Conservation (phyloP, 139 green algal species). For the Ettlia oleoabundans region DNA sequence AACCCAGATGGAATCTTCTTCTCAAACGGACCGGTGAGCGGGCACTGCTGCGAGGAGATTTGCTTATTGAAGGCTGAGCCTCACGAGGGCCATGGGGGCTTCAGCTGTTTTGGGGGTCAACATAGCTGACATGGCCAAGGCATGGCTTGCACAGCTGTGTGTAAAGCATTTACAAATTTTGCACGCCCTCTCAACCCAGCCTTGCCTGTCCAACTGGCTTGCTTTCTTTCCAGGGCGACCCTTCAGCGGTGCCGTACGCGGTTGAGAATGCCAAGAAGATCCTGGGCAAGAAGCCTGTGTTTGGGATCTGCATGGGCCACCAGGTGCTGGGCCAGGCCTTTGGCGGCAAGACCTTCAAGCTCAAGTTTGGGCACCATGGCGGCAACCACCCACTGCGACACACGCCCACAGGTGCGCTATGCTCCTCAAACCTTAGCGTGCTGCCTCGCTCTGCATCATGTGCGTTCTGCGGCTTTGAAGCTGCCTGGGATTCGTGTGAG, state of each 20-base stretch:
- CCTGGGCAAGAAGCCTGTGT: slow-evolving; percentile 95
- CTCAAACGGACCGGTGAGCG: slow-evolving; percentile 88
- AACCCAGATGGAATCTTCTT: slow-evolving; percentile 99
- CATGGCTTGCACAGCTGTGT: too few relatives aligned
- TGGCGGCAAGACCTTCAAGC: slow-evolving; percentile 97
- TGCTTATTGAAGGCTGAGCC: neutral
- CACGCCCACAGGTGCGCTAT: slow-evolving; percentile 37
- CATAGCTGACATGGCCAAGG: too few relatives aligned
- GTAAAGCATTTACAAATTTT: too few relatives aligned
- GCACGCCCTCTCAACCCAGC: too few relatives aligned
- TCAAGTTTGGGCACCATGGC: slow-evolving; percentile 99
- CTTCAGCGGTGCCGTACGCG: slow-evolving; percentile 95
- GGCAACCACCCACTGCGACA: slow-evolving; percentile 98
- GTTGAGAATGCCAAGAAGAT: slow-evolving; percentile 94
- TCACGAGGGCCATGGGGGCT: too few relatives aligned
- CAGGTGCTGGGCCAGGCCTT: slow-evolving; percentile 98
- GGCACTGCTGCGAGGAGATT: neutral
- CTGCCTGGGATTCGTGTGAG: too few relatives aligned
- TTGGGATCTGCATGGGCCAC: slow-evolving; percentile 99
- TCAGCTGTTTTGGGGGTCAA: neutral
- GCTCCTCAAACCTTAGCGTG: neutral
- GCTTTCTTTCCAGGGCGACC: slow-evolving; percentile 82
- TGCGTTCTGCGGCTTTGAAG: slow-evolving; percentile 28
- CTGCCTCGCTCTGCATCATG: neutral
- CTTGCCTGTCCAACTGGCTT: neutral